Conservation (phyloP, 192 early-diverging fungal genomes). For the Polychytrium aggregatum region DNA sequence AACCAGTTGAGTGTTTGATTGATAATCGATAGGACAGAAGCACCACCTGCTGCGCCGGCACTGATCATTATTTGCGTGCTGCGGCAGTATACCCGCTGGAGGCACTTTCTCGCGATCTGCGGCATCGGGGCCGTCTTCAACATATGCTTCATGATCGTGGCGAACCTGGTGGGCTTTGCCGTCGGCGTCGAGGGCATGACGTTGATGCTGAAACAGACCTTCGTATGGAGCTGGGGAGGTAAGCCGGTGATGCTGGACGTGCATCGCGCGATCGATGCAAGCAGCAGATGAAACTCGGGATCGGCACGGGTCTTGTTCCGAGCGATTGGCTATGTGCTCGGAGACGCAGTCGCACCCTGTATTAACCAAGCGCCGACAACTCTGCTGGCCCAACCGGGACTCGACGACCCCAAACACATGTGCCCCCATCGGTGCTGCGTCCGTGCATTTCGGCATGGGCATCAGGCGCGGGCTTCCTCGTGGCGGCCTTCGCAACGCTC, state of each 20-base stretch:
- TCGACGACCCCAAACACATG: too few species aligned
- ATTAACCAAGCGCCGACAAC: too few species aligned
- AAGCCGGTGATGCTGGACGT: constrained; percentile 3
- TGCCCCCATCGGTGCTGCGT: neutral
- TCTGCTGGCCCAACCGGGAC: too few species aligned
- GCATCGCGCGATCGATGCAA: neutral
- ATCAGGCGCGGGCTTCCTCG: constrained; percentile 8
- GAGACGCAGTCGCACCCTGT: too few species aligned
- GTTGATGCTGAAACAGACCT: constrained; percentile 58
- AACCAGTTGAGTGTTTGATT: too few species aligned
- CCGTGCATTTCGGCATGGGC: neutral
- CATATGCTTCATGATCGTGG: constrained; percentile 90
- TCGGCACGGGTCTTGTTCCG: neutral
- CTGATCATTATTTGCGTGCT: neutral
- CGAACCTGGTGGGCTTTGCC: constrained; percentile 91
- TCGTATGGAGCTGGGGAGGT: constrained; percentile 44
- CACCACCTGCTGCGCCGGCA: too few species aligned
- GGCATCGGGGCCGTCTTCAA: constrained; percentile 72
- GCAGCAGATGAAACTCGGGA: neutral
- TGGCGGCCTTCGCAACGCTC: constrained; percentile 4
- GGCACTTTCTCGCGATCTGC: constrained; percentile 43
- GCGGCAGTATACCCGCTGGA: neutral
- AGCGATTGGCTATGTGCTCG: neutral
- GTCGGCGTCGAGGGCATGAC: constrained; percentile 80
- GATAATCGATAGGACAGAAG: too few species aligned